A percentile compares a stretch with the other conserved stretches of the same genome.
phyloP scores from a whole-genome alignment of 2,329 filamentous ascomycete genomes.

The Trichoderma citrinoviride region DNA sequence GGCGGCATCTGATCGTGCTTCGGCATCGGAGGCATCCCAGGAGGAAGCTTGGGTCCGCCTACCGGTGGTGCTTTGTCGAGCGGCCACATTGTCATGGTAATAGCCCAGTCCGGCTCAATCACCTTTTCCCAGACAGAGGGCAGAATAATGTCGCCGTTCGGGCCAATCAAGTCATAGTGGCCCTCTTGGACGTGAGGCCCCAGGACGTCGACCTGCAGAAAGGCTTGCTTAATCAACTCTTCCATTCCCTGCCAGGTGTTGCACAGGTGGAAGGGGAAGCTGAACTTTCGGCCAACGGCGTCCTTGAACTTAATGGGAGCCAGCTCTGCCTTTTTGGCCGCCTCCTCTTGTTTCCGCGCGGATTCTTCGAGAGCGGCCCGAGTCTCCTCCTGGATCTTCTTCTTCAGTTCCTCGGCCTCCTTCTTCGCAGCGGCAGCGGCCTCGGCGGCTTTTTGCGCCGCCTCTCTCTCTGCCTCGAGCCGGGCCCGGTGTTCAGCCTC shows the following conservation, averaged over 20 bases:
- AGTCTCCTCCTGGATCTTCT: slow-evolving; percentile 56
- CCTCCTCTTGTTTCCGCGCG: slow-evolving; percentile 49
- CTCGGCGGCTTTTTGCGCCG: slow-evolving; percentile 41
- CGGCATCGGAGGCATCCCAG: slow-evolving; percentile 21
- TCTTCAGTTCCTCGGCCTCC: slow-evolving; percentile 59
- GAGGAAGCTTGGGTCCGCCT: slow-evolving; percentile 26
- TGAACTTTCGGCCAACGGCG: slow-evolving; percentile 86
- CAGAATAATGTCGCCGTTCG: slow-evolving; percentile 78
- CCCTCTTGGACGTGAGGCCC: slow-evolving; percentile 74
- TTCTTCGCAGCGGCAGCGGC: slow-evolving; percentile 49
- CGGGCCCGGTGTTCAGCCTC: slow-evolving; percentile 42
- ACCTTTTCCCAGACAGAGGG: slow-evolving; percentile 77
- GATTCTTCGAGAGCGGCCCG: slow-evolving; percentile 48
- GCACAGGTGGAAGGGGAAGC: slow-evolving; percentile 83
- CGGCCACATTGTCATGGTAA: slow-evolving; percentile 60
- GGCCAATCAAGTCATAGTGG: slow-evolving; percentile 76
- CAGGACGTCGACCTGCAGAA: slow-evolving; percentile 72
- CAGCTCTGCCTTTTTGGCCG: slow-evolving; percentile 58
- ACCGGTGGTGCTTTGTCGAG: slow-evolving; percentile 44
- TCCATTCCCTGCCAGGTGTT: slow-evolving; percentile 87
- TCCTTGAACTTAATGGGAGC: slow-evolving; percentile 87
- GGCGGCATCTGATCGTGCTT: slow-evolving; percentile 14
- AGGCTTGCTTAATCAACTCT: slow-evolving; percentile 80
- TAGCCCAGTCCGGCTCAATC: slow-evolving; percentile 65
- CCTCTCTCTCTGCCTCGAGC: slow-evolving; percentile 42